Conservation (phyloP, 2,329 filamentous ascomycete species). For the Pyricularia pennisetigena region DNA sequence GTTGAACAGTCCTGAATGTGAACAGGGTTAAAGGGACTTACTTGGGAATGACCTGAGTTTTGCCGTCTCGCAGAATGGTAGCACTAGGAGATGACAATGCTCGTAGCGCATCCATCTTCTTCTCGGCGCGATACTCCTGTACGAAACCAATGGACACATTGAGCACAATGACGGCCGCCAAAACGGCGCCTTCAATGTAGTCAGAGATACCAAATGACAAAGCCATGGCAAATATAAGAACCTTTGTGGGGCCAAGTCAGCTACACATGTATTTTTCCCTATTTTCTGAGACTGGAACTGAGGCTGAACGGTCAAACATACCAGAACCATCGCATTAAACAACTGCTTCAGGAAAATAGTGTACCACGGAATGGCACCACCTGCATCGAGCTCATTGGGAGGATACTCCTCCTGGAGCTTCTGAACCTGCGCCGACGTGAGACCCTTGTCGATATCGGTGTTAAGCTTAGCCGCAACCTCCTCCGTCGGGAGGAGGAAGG, state of each 20-base stretch:
- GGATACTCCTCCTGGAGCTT: slow-evolving; percentile 51
- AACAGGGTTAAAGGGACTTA: slow-evolving; percentile 22
- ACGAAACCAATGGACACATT: slow-evolving; percentile 61
- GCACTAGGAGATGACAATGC: slow-evolving; percentile 54
- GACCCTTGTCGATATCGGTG: slow-evolving; percentile 57
- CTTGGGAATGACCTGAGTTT: slow-evolving; percentile 47
- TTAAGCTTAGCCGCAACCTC: slow-evolving; percentile 53
- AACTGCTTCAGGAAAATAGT: slow-evolving; percentile 66
- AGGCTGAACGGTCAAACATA: slow-evolving; percentile 26
- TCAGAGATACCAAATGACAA: slow-evolving; percentile 55
- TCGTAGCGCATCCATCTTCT: slow-evolving; percentile 55
- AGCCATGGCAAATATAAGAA: slow-evolving; percentile 69
- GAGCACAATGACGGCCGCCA: slow-evolving; percentile 33
- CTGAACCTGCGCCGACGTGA: slow-evolving; percentile 49
- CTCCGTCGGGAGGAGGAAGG: slow-evolving; percentile 50
- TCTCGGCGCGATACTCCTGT: slow-evolving; percentile 55
- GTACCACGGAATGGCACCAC: slow-evolving; percentile 55
- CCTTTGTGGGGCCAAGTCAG: slow-evolving; percentile 35
- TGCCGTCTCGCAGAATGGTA: slow-evolving; percentile 50
- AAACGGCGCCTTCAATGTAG: slow-evolving; percentile 22
- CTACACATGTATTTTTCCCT: not conserved
- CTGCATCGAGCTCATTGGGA: slow-evolving; percentile 61
- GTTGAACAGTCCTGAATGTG: not conserved
- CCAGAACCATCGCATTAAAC: slow-evolving; percentile 69
- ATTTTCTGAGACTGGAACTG: not conserved